phyloP scores from a whole-genome alignment of 2,329 filamentous ascomycete species.

The Aspergillus japonicus region DNA sequence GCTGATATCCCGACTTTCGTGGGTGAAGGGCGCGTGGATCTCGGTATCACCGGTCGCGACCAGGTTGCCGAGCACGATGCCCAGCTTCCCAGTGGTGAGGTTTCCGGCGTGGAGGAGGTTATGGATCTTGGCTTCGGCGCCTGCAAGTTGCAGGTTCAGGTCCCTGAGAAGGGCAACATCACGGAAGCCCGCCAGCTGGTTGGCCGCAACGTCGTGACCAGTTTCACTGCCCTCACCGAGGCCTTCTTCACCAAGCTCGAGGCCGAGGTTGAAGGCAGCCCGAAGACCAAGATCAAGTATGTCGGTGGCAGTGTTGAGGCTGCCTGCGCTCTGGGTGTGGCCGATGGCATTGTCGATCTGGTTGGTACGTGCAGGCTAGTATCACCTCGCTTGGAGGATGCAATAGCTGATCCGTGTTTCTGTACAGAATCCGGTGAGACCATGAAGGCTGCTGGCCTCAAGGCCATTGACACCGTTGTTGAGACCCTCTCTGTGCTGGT shows the following conservation, averaged over 20 bases:
- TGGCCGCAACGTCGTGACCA: conserved; percentile 91
- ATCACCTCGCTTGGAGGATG: neutral
- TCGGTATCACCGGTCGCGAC: conserved; percentile 92
- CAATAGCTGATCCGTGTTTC: conserved; percentile 6
- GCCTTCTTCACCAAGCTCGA: conserved; percentile 84
- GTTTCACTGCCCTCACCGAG: conserved; percentile 81
- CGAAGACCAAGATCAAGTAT: conserved; percentile 87
- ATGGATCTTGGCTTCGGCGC: conserved; percentile 86
- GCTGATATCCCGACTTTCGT: conserved; percentile 98
- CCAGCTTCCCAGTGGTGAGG: conserved; percentile 35
- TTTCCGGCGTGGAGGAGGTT: conserved; percentile 73
- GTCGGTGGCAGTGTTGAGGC: conserved; percentile 96
- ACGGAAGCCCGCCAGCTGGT: conserved; percentile 71
- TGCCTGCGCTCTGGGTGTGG: conserved; percentile 90
- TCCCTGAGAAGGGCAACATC: conserved; percentile 79
- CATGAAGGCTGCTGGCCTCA: conserved; percentile 92
- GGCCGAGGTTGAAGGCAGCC: conserved; percentile 28
- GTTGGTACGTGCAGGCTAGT: conserved; percentile 65
- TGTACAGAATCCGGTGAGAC: conserved; percentile 87
- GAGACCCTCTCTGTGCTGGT: conserved; percentile 86
- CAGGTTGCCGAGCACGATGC: conserved; percentile 90
- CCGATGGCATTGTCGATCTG: conserved; percentile 95
- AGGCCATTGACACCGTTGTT: conserved; percentile 90
- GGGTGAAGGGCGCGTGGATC: conserved; percentile 86
- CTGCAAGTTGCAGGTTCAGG: conserved; percentile 96